Percentiles rank a stretch among this genome's conserved stretches.
These are phyloP conservation scores for Beauveria medogensis DNA, from an alignment of 2,329 filamentous ascomycete genomes.

Conservation along the genomic window DNA sequence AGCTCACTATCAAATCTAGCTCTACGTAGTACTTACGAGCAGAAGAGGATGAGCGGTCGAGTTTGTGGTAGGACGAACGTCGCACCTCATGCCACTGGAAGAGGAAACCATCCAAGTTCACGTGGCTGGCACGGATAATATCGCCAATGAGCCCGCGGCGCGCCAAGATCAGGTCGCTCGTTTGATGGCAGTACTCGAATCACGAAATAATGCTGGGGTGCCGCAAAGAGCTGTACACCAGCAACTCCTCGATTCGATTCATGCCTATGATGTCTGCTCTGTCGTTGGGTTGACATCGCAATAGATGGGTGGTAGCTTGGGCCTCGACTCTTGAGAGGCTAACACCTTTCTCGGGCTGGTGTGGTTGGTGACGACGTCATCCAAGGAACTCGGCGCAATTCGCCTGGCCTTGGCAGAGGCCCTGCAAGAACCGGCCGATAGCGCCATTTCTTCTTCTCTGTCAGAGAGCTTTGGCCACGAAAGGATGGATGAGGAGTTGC, in stretches of 20 bases:
- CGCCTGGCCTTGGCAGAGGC: conserved; percentile 1
- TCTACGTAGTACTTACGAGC: no score
- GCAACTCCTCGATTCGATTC: no score
- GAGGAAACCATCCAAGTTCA: background rate
- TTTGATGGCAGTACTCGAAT: no score
- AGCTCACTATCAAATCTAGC: no score
- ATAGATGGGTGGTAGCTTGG: background rate
- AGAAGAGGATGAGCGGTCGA: background rate
- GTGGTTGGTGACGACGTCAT: conserved; percentile 3
- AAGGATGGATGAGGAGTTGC: background rate
- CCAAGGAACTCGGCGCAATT: background rate
- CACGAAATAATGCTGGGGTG: no score
- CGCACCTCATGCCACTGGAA: no score
- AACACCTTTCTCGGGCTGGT: background rate
- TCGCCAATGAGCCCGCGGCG: no score
- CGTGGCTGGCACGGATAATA: background rate
- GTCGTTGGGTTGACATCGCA: no score
- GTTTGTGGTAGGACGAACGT: background rate
- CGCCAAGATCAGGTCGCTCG: no score
- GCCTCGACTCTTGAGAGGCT: background rate
- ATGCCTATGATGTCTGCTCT: no score
- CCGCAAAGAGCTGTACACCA: no score
- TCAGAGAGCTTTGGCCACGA: no score
- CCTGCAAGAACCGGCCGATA: background rate
- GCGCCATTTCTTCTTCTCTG: background rate